phyloP scores from a whole-genome alignment of 1,139 yeast species.

The Geotrichum aggregatum region DNA sequence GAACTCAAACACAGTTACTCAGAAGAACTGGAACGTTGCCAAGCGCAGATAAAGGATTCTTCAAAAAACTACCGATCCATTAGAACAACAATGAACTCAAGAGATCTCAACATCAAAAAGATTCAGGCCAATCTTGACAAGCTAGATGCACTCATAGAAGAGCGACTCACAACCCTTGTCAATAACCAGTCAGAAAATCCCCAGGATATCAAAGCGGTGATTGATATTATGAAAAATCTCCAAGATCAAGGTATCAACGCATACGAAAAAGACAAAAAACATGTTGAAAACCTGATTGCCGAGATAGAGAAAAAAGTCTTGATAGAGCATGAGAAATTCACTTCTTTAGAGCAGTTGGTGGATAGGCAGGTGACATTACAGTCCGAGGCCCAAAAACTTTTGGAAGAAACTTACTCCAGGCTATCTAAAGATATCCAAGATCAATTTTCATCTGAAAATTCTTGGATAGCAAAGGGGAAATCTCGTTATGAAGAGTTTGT shows the following conservation, averaged over 20 bases:
- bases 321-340: background rate
- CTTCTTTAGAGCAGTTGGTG: background rate
- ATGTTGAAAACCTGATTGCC: background rate
- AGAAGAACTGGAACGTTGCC: background rate
- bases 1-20: background rate
- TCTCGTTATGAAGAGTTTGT: background rate
- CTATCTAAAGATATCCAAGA: background rate
- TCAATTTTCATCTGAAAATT: background rate
- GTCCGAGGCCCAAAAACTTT: background rate
- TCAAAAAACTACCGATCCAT: background rate
- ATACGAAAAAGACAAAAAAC: conserved; percentile 1
- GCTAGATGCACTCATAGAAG: background rate
- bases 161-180: background rate
- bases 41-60: background rate
- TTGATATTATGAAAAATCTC: background rate
- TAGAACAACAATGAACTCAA: background rate
- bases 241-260: background rate
- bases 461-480: background rate
- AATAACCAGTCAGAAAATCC: background rate
- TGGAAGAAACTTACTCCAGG: background rate
- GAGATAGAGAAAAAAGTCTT: background rate
- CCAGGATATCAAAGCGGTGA: background rate
- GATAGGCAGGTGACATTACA: background rate
- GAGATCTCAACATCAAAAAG: background rate
- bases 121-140: background rate